Evolutionary conservation across 768 basidiomycete species (phyloP), one percentile per base, ranked within the genome.

Genomic region (Pulveroboletus frians): DNA sequence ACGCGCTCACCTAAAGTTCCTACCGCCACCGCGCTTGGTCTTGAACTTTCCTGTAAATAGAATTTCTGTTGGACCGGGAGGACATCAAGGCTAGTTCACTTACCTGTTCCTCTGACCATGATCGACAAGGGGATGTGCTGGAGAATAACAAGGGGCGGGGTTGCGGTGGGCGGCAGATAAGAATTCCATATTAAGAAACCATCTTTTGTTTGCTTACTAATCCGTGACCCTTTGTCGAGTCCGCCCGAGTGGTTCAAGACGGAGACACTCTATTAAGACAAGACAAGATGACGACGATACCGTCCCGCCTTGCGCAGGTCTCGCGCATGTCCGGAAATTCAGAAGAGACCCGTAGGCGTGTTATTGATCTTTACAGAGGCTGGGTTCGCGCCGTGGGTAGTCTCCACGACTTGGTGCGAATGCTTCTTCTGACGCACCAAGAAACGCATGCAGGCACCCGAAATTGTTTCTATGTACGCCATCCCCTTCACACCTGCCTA

Each of bases 361-460:
- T 80, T 9, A 70, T 92, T 17, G 75, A 85, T 39, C 77, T 96
- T 11, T 99, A 98, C 74, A 76, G 94, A 50, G 85, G 83, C 66
- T 99, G 95, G 95, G 87, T 93, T 65, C 85, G 96, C 53, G 78
- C 84, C 39, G 95, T 96, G 62, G 59, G 90, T 80, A 21, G 8
- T 40, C 14, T 39, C 14, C 4, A 5, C 23, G 13, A 9, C 13
- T 20, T 31, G 14, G 18, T 35, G 3, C 11, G 39, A 9, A 20
- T 8, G 13, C 35, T 30, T 26, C 14, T 8, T 39, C 17, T 26
- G 17, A 47, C 26, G 9, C 49, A 39, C 23, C n/a, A 6, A n/a
- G 14, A 37, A 35, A 43, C n/a, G 31, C 44, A 52, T 21, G 9
- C 59, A 98, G 88, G 92, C 92, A n/a, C 95, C 95, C 7, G 90